Base-by-base conservation (phyloP, 2,329 filamentous ascomycete species). In the Aspergillaceae sp. region DNA sequence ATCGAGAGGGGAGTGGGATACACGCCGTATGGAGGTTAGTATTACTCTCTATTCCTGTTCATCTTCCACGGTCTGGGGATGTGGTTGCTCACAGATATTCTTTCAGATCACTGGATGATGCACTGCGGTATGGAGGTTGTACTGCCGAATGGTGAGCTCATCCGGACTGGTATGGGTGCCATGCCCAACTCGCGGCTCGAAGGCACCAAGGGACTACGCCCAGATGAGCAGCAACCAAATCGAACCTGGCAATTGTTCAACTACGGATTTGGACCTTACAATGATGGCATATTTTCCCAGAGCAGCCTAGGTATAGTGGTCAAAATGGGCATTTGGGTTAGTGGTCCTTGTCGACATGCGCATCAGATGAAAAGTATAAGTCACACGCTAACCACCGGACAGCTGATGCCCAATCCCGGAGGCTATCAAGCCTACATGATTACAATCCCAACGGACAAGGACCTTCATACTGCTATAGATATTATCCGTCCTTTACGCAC, bases 271-370 rank as follows among this genome's bases (percentile, higher is more conserved):
- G 69, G 68, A 1, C 68, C 69, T 1, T 57, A 57, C 32, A 57
- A 58, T 19, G 64, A 66, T 46, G 72, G 73, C 1, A 66, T 78
- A n/a, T 78, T 79, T 51, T 68, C 71, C 0, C 75, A 78, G 55
- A 71, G 67, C 11, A 76, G 73, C 48, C 65, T 77, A 9, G 76
- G 75, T 29, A 73, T 78, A 33, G 71, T 77, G 5, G 74, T 72
- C 2, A 78, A 79, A 57, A 74, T 79, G 68, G 76, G 76, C 0
- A 68, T 78, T 52, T 71, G 66, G 61, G 38, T 40, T 19, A 19
- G 19, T 19, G 19, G 19, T 19, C 19, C 19, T 19, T 19, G 2
- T 19, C 19, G 19, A 19, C 19, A 19, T 19, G 19, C 19, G 19
- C 2, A 19, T 19, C 19, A 19, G 19, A 40, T 40, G 38, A 28